phyloP scores from a whole-genome alignment of 1,284 basidiomycete species.

The Amylostereum areolatum region DNA sequence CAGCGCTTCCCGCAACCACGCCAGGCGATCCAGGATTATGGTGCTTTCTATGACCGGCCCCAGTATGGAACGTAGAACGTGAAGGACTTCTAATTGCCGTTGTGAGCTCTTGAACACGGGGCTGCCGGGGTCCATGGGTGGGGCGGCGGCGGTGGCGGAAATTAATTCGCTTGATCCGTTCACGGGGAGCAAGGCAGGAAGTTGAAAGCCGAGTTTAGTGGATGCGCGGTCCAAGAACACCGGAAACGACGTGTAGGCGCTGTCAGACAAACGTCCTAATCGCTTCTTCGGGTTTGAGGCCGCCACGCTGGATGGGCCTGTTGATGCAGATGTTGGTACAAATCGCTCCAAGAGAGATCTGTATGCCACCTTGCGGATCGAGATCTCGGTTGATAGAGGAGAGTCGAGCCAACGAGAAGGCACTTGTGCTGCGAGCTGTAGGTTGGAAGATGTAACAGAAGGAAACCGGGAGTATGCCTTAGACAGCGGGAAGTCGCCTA shows the following conservation, averaged over 20 bases:
- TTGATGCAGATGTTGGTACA: too few relatives aligned
- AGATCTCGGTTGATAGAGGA: constrained; percentile 28
- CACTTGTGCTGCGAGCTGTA: constrained; percentile 51
- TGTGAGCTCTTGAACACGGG: constrained; percentile 15
- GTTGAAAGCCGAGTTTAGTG: not conserved
- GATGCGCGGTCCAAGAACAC: constrained; percentile 4
- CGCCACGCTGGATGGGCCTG: not conserved
- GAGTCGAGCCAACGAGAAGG: constrained; percentile 34
- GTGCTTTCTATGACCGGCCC: constrained; percentile 35
- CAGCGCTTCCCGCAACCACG: constrained; percentile 28
- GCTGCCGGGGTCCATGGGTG: constrained; percentile 3
- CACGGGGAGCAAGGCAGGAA: not conserved
- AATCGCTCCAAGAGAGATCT: constrained; percentile 40
- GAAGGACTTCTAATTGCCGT: constrained; percentile 27
- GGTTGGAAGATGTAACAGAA: constrained; percentile 30
- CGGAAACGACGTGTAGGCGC: constrained; percentile 6
- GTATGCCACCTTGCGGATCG: constrained; percentile 61
- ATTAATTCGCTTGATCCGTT: not conserved
- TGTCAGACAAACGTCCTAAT: constrained; percentile 6
- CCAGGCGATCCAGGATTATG: constrained; percentile 31
- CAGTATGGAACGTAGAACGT: constrained; percentile 32
- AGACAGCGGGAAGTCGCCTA: constrained; percentile 38
- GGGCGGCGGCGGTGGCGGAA: constrained; percentile 1
- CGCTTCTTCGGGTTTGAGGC: not conserved
- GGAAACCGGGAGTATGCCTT: constrained; percentile 13